phyloP scores from a whole-genome alignment of 2,329 filamentous ascomycete species.

The Alternaria hordeiaustralica region DNA sequence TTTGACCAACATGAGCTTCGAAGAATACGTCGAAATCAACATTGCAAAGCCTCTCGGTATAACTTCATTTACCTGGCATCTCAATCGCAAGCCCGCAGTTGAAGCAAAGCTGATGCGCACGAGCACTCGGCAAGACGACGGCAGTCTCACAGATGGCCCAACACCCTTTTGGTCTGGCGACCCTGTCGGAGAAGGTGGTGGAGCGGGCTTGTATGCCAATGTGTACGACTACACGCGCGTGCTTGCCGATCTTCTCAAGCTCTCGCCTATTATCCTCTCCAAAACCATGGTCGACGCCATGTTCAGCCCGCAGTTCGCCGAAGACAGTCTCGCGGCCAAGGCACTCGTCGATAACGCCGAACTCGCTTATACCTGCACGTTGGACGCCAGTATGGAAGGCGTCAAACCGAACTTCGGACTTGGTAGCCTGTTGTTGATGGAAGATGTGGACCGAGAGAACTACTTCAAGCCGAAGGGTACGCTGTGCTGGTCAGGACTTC shows the following conservation, averaged over 20 bases:
- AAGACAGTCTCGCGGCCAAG: slow-evolving; percentile 27
- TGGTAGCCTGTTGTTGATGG: slow-evolving; percentile 21
- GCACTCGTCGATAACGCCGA: slow-evolving; percentile 35
- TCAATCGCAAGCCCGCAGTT: slow-evolving; percentile 20
- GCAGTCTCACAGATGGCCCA: slow-evolving; percentile 18
- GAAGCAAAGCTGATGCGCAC: slow-evolving; percentile 25
- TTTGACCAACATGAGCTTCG: slow-evolving; percentile 48
- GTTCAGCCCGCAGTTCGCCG: slow-evolving; percentile 31
- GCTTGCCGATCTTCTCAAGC: slow-evolving; percentile 28
- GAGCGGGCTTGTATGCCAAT: slow-evolving; percentile 28
- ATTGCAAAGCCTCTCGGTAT: slow-evolving; percentile 54
- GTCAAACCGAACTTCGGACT: slow-evolving; percentile 23
- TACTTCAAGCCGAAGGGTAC: slow-evolving; percentile 30
- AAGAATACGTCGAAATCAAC: slow-evolving; percentile 52
- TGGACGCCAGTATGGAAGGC: slow-evolving; percentile 20
- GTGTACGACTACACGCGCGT: slow-evolving; percentile 32
- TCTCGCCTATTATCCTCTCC: slow-evolving; percentile 21
- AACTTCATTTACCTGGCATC: slow-evolving; percentile 29
- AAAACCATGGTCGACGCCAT: slow-evolving; percentile 25
- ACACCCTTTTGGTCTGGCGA: slow-evolving; percentile 16
- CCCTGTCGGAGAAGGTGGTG: slow-evolving; percentile 23
- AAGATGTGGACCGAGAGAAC: slow-evolving; percentile 22
- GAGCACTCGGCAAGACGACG: slow-evolving; percentile 23
- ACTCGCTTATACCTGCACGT: slow-evolving; percentile 1
- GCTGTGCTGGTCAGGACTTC: slow-evolving; percentile 31